Base-by-base conservation (phyloP, 768 basidiomycete genomes). In the Inosperma sp. region DNA sequence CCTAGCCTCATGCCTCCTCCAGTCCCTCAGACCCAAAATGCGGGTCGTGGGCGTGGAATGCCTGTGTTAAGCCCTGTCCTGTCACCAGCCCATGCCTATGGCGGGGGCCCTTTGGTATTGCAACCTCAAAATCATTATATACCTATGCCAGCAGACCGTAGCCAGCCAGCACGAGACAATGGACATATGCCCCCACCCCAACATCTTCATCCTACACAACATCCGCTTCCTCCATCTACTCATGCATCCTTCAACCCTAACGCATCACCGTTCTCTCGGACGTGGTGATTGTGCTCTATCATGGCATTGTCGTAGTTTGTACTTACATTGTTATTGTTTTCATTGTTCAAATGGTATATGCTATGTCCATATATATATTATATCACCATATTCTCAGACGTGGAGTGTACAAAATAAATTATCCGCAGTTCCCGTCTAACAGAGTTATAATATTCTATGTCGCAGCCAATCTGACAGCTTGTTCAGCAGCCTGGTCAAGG, bases 401-500 rank as follows among this genome's bases (percentile, higher is more conserved):
- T 5, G 33, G 26, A 42, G 25, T 40, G 47, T 37, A 31, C 45
- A 39, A 49, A 34, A 45, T 54, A 25, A 14, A 48, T 48, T 48
- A 48, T 19, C 16, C 25, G 58, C 48, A 53, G 65, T 53, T 44
- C 34, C 49, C 10, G 53, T 51, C 35, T 50, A 53, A 36, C 22
- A 53, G 50, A 51, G 54, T 19, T 42, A 17, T 30, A 42, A 55
- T 54, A 19, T 66, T 70, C 78, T 81, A 63, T 63, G 34, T 26
- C 21, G 34, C 66, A 48, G 86, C 85, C 41, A 90, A 67, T 67
- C 86, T 70, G 40, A 86, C 89, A 37, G 91, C 90, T 54, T 81
- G 78, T 63, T 84, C 76, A 14, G 90, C 92, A 52, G 95, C 95
- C 55, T 93, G 89, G 61, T 98, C 96, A 22, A 98, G 79, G 59